Conservation (phyloP, 441 rosid species). For the Erodium texanum region DNA sequence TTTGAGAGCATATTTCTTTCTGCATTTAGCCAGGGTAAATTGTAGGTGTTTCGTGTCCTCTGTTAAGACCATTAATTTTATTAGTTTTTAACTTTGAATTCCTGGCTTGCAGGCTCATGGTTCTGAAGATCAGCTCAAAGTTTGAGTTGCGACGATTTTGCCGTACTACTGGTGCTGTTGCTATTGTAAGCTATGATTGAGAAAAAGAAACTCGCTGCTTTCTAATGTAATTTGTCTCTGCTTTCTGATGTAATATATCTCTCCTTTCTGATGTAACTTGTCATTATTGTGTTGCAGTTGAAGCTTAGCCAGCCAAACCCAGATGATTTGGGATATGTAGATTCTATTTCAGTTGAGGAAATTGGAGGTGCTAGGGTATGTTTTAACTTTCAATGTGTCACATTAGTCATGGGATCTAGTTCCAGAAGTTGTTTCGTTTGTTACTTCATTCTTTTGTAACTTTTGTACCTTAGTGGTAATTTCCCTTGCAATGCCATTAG, state of each 20-base stretch:
- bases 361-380: constrained; percentile 95
- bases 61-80: background rate
- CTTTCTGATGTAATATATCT: constrained; percentile 11
- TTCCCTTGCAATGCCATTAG: constrained; percentile 30
- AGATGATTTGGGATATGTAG: constrained; percentile 84
- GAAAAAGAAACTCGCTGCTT: background rate
- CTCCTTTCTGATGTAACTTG: constrained; percentile 11
- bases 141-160: constrained; percentile 96
- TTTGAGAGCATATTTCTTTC: background rate
- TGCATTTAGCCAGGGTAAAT: background rate
- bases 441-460: background rate
- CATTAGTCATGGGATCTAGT: constrained; percentile 11
- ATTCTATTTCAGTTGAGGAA: constrained; percentile 88
- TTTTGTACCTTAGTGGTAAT: background rate
- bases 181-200: constrained; percentile 45
- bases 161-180: constrained; percentile 91
- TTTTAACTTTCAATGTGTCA: constrained; percentile 15
- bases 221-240: constrained; percentile 11
- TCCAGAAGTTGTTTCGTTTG: background rate
- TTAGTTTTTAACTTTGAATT: constrained; percentile 12
- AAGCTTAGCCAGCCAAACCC: constrained; percentile 84
- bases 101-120: constrained; percentile 69
- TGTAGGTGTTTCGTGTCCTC: background rate
- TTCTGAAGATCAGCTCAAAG: constrained; percentile 94
- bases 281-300: constrained; percentile 40